These are phyloP conservation scores for Xylaria flabelliformis DNA, from an alignment of 495 filamentous ascomycete species.

Conservation along the genomic window DNA sequence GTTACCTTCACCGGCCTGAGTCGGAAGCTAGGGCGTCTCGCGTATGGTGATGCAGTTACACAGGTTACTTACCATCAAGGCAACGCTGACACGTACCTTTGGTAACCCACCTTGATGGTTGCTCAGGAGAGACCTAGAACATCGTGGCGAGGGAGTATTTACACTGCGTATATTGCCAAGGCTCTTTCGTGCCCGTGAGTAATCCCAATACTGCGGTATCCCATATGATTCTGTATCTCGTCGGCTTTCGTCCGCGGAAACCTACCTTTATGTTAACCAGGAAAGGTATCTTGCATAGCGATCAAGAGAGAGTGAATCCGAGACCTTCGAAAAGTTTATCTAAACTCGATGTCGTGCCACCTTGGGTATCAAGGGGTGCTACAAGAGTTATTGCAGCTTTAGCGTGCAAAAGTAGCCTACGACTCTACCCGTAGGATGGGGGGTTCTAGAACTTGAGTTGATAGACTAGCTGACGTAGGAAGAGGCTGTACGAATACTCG, in stretches of 20 bases:
- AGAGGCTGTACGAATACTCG: not conserved
- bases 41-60: slow-evolving; percentile 14
- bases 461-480: not conserved
- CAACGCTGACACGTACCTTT: slow-evolving; percentile 11
- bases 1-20: slow-evolving; percentile 31
- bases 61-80: slow-evolving; percentile 23
- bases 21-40: slow-evolving; percentile 27
- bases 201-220: slow-evolving; percentile 36
- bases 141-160: slow-evolving; percentile 25
- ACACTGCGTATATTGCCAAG: slow-evolving; percentile 25
- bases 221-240: slow-evolving; percentile 36
- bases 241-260: slow-evolving; percentile 34
- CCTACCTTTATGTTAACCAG: slow-evolving; percentile 26
- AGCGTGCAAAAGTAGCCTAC: not conserved
- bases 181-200: slow-evolving; percentile 28
- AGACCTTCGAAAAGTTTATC: slow-evolving; percentile 23
- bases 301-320: slow-evolving; percentile 28
- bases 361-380: slow-evolving; percentile 38
- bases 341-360: slow-evolving; percentile 34
- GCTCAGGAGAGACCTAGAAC: slow-evolving; percentile 12
- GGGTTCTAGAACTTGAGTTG: slow-evolving; percentile 11
- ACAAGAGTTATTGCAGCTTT: slow-evolving; percentile 7
- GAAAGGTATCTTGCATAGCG: slow-evolving; percentile 12
- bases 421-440: not conserved
- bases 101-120: slow-evolving; percentile 20